These are phyloP conservation scores for Akanthomyces muscarius DNA, from an alignment of 2,329 filamentous ascomycete species.

Conservation along the genomic window DNA sequence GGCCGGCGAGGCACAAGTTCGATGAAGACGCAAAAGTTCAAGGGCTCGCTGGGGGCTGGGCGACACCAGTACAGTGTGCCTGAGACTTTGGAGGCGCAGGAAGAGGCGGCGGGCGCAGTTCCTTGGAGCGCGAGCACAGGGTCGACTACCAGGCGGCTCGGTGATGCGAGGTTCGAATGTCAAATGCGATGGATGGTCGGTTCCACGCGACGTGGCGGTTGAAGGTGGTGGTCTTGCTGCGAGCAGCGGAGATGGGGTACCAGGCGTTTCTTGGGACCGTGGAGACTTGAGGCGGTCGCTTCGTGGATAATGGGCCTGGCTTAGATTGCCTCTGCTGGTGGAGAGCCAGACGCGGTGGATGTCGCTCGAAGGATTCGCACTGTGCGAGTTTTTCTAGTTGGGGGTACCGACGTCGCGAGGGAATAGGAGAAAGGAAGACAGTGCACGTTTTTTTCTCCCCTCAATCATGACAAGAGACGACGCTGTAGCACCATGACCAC, in stretches of 20 bases:
- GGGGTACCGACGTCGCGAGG: background rate
- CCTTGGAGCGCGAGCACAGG: background rate
- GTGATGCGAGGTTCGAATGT: background rate
- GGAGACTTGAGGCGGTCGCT: conserved; percentile 15
- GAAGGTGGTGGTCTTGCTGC: conserved; percentile 8
- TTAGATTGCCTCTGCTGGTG: conserved; percentile 13
- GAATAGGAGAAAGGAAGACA: background rate
- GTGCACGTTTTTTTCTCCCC: background rate
- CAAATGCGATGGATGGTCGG: conserved; percentile 8
- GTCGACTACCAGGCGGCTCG: background rate
- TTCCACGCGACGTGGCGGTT: conserved; percentile 16
- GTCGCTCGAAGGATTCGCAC: background rate
- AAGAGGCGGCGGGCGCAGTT: conserved; percentile 11
- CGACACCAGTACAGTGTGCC: conserved; percentile 8
- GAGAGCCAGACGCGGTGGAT: conserved; percentile 1
- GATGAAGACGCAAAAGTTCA: conserved; percentile 12
- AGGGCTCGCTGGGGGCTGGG: conserved; percentile 14
- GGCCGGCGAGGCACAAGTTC: background rate
- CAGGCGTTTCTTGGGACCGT: conserved; percentile 13
- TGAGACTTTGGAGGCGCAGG: conserved; percentile 5
- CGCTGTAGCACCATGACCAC: background rate
- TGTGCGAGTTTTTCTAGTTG: background rate
- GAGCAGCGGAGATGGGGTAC: conserved; percentile 16
- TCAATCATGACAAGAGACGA: too few species aligned
- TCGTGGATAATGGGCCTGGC: conserved; percentile 14